Evolutionary conservation across 225 moss, liverwort and hornwort genomes (phyloP).

Genomic region (Sphagnum tenellum): DNA sequence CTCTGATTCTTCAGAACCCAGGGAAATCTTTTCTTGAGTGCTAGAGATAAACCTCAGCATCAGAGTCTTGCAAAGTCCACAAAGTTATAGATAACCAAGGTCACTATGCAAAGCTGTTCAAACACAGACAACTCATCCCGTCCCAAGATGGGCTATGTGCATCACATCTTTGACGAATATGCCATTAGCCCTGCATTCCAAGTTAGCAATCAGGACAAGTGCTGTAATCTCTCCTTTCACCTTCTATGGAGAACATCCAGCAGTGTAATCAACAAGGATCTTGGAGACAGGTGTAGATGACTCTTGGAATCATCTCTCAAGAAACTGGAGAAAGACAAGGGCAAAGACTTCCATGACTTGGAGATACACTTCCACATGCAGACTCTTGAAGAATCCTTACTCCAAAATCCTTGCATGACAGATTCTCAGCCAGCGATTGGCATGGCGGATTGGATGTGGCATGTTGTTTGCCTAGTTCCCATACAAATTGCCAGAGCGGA

Average conservation of each 20-base stretch:
- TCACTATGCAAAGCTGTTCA: background rate
- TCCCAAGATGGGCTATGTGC: slow-evolving; percentile 37
- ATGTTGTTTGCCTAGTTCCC: slow-evolving; percentile 40
- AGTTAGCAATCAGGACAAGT: no score
- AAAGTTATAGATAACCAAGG: slow-evolving; percentile 6
- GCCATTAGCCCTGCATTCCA: slow-evolving; percentile 31
- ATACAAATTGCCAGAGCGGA: slow-evolving; percentile 59
- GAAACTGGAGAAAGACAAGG: slow-evolving; percentile 34
- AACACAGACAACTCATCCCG: slow-evolving; percentile 1
- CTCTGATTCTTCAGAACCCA: slow-evolving; percentile 12
- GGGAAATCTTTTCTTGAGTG: slow-evolving; percentile 10
- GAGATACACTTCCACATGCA: background rate
- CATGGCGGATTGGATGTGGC: slow-evolving; percentile 26
- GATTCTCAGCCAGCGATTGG: background rate
- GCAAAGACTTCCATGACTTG: slow-evolving; percentile 25
- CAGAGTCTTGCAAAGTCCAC: slow-evolving; percentile 36
- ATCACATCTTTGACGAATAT: slow-evolving; percentile 44
- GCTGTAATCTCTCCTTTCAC: background rate
- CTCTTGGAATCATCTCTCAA: slow-evolving; percentile 16
- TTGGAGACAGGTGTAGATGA: background rate
- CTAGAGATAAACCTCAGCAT: slow-evolving; percentile 34
- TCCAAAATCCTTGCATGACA: background rate
- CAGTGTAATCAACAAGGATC: no score
- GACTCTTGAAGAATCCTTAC: background rate
- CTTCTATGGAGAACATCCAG: slow-evolving; percentile 8